Percentiles rank a stretch among this genome's conserved stretches.
Evolutionary conservation across 306 rosid species (phyloP).

Genomic region (Hippophae rhamnoides): DNA sequence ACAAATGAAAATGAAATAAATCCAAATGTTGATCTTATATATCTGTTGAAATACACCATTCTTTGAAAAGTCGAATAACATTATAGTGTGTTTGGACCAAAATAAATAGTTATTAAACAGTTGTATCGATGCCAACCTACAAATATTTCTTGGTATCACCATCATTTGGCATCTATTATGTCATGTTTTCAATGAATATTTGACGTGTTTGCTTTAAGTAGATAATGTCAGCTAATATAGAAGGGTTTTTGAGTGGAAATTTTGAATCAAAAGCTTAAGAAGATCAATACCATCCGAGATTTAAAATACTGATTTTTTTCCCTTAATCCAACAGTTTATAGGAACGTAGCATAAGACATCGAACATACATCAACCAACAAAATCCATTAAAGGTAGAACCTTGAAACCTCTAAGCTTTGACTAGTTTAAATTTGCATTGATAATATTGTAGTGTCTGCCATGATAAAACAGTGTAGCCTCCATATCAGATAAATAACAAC

Average conservation of each 20-base stretch:
- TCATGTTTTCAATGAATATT: neutral
- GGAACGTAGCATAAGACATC: neutral
- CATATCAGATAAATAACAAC: neutral
- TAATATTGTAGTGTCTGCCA: neutral
- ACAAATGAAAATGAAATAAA: neutral
- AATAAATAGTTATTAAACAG: no score
- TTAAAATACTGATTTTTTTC: neutral
- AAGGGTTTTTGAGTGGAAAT: neutral
- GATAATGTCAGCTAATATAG: neutral
- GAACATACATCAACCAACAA: neutral
- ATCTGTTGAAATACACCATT: neutral
- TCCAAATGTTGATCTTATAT: neutral
- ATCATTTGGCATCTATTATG: no score
- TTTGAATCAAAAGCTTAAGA: no score
- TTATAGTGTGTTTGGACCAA: no score
- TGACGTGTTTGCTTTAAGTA: neutral
- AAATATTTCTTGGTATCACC: no score
- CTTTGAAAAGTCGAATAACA: no score
- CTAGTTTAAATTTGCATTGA: no score
- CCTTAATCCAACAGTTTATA: neutral
- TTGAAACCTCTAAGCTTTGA: no score
- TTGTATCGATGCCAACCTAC: no score
- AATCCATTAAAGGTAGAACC: no score
- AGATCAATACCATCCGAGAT: no score
- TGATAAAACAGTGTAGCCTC: neutral